Percentiles rank a stretch among this genome's conserved stretches.
Evolutionary conservation across 176 grass and related monocot species (phyloP).

Genomic region (Rhipidocladum racemiflorum): DNA sequence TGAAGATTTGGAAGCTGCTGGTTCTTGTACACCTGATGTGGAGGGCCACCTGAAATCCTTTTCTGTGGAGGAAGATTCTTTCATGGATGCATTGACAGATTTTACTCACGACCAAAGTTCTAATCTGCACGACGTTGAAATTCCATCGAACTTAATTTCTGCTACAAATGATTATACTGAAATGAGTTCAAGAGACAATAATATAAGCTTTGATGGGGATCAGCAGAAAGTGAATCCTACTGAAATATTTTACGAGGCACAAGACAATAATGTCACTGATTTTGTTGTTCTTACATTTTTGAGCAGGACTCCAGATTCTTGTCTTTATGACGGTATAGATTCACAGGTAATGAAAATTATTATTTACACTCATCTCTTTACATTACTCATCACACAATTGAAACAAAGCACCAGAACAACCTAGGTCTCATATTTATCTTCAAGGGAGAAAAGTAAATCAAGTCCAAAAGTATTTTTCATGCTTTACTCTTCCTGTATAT

Average conservation of each 20-base stretch:
- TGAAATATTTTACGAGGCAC: constrained; percentile 87
- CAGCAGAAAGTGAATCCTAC: constrained; percentile 35
- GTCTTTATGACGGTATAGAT: constrained; percentile 87
- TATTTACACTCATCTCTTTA: not conserved
- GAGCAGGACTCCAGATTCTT: constrained; percentile 77
- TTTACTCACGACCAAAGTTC: constrained; percentile 58
- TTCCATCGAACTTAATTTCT: constrained; percentile 20
- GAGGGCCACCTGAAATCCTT: constrained; percentile 41
- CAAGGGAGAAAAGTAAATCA: not conserved
- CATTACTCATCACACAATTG: not conserved
- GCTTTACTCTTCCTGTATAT: not conserved
- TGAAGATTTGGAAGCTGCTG: constrained; percentile 45
- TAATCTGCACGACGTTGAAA: constrained; percentile 42
- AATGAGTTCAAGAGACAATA: constrained; percentile 3
- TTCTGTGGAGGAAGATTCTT: constrained; percentile 81
- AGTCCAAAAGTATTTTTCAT: not conserved
- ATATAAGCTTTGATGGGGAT: constrained; percentile 39
- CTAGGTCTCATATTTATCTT: not conserved
- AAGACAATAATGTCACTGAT: constrained; percentile 71
- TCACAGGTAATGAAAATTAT: constrained; percentile 63
- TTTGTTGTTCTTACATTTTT: constrained; percentile 88
- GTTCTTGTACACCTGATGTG: constrained; percentile 43
- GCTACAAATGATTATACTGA: constrained; percentile 36
- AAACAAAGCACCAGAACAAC: not conserved
- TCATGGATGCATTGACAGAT: constrained; percentile 83